Conservation (phyloP, 2,329 filamentous ascomycete species). For the Volutella citrinella region DNA sequence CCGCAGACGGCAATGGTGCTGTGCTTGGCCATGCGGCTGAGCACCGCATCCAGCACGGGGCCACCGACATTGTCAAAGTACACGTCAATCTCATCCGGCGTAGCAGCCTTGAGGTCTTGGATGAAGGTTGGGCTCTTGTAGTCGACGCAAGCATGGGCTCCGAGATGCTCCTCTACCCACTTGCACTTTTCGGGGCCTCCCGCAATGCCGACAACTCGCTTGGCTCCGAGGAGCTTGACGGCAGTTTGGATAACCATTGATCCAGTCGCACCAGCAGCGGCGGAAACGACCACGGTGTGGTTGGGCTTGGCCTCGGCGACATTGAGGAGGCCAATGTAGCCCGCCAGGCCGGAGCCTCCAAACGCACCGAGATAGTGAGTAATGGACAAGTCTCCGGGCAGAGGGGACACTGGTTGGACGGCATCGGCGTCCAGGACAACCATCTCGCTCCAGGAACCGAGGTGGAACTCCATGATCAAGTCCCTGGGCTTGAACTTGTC, state of each 20-base stretch:
- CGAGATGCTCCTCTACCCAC: slow-evolving; percentile 16
- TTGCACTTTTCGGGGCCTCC: slow-evolving; percentile 16
- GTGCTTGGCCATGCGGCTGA: slow-evolving; percentile 25
- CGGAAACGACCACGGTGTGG: slow-evolving; percentile 10
- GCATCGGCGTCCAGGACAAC: slow-evolving; percentile 6
- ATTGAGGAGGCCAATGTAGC: slow-evolving; percentile 4
- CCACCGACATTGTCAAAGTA: slow-evolving; percentile 30
- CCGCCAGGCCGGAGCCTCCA: slow-evolving; percentile 8
- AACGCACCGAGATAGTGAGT: slow-evolving; percentile 12
- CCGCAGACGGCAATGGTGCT: slow-evolving; percentile 25
- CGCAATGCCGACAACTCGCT: slow-evolving; percentile 17
- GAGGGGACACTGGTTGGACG: slow-evolving; percentile 3
- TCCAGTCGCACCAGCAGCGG: slow-evolving; percentile 10
- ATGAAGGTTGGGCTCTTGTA: slow-evolving; percentile 26
- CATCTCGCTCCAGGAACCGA: slow-evolving; percentile 9
- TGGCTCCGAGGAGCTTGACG: slow-evolving; percentile 14
- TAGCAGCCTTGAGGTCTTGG: slow-evolving; percentile 24
- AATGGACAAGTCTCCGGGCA: slow-evolving; percentile 5
- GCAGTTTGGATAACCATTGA: slow-evolving; percentile 16
- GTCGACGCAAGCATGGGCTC: slow-evolving; percentile 18
- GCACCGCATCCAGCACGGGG: slow-evolving; percentile 23
- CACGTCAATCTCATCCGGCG: slow-evolving; percentile 25
- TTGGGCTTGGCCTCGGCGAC: slow-evolving; percentile 7
- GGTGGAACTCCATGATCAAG: slow-evolving; percentile 9
- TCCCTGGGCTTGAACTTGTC: slow-evolving; percentile 9